phyloP scores from a whole-genome alignment of 495 filamentous ascomycete species.

The Wilcoxina mikolae region DNA sequence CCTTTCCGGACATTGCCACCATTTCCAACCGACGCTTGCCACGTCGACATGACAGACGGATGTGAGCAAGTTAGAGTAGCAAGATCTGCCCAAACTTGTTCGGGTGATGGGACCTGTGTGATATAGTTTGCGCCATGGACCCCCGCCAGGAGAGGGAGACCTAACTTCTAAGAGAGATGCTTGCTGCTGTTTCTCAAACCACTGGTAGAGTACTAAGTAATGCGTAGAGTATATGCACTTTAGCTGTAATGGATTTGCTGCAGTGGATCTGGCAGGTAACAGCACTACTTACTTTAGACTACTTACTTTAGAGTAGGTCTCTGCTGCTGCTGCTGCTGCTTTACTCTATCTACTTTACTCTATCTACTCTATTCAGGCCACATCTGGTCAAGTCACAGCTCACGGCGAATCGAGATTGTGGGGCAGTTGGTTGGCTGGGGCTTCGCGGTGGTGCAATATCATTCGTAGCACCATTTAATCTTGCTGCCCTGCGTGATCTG shows the following conservation, averaged over 20 bases:
- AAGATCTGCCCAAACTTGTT: neutral
- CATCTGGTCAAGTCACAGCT: neutral
- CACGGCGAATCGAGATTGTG: neutral
- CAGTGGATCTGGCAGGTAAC: neutral
- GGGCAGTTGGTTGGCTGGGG: neutral
- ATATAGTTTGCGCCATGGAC: slow-evolving; percentile 18
- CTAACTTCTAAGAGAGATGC: neutral
- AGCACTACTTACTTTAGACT: neutral
- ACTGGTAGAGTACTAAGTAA: neutral
- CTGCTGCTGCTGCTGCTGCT: slow-evolving; percentile 8
- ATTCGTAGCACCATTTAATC: neutral
- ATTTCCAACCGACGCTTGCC: slow-evolving; percentile 26
- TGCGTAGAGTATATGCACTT: neutral
- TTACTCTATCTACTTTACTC: neutral
- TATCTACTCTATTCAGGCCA: too few species aligned
- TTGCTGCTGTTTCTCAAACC: neutral
- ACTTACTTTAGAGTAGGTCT: neutral
- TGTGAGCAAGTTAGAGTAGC: neutral
- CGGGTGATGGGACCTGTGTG: neutral
- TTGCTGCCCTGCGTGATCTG: neutral
- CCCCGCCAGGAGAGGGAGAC: slow-evolving; percentile 1
- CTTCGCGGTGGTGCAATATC: neutral
- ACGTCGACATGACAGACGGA: slow-evolving; percentile 17
- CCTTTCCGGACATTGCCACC: neutral
- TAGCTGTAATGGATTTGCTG: neutral